Conservation (phyloP, 345 rosid genomes). For the Rhizophora mangle region DNA sequence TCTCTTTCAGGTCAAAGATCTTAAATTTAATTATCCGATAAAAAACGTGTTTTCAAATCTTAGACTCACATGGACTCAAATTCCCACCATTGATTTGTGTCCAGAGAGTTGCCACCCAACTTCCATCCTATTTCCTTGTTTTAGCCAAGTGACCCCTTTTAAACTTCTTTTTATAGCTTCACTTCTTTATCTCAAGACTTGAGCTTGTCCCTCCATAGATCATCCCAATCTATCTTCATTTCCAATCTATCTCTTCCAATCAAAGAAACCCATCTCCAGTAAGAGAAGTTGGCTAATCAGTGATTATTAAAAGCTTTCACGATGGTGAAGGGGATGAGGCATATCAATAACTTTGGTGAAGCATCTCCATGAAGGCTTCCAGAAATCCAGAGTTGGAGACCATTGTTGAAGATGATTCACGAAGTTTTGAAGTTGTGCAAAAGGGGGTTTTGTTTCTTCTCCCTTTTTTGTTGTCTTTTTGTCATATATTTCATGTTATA, state of each 20-base stretch:
- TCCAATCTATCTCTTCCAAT: neutral
- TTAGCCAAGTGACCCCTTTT: neutral
- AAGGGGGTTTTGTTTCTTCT: conserved; percentile 37
- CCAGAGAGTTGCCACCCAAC: neutral
- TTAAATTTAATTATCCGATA: neutral
- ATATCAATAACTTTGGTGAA: conserved; percentile 38
- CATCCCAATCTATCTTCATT: no score
- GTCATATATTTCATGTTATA: conserved; percentile 32
- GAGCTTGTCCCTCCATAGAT: neutral
- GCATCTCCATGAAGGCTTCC: conserved; percentile 36
- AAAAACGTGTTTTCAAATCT: neutral
- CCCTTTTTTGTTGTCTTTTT: conserved; percentile 36
- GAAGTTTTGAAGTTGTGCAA: conserved; percentile 14
- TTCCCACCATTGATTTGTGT: conserved; percentile 1
- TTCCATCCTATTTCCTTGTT: neutral
- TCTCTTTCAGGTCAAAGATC: neutral
- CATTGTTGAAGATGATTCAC: conserved; percentile 42
- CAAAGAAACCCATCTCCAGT: no score
- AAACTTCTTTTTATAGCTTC: neutral
- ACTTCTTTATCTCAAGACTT: neutral
- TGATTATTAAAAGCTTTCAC: neutral
- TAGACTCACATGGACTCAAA: conserved; percentile 4
- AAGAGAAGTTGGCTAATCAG: neutral
- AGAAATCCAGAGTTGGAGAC: conserved; percentile 41
- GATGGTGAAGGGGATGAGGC: conserved; percentile 41